Conservation (phyloP, 495 filamentous ascomycete genomes). For the Geoglossum glabrum region DNA sequence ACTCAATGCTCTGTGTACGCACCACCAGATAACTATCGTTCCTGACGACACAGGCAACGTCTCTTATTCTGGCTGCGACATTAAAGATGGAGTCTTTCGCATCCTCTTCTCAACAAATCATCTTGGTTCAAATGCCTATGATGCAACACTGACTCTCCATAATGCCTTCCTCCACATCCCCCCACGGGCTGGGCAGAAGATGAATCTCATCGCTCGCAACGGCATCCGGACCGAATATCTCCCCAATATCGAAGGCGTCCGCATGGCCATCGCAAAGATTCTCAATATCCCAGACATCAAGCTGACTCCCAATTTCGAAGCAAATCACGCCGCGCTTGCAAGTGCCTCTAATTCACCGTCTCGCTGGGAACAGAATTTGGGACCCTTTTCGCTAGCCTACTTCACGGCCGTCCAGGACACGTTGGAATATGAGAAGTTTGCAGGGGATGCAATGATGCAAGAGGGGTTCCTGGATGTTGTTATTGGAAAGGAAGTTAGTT, state of each 20-base stretch:
- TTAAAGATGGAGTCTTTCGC: not conserved
- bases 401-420: conserved; percentile 4
- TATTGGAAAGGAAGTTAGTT: conserved; percentile 8
- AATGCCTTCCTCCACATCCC: not conserved
- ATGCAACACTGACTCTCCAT: not conserved
- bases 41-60: conserved; percentile 14
- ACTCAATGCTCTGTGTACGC: not conserved
- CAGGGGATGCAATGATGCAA: conserved; percentile 12
- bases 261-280: not conserved
- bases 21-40: conserved; percentile 1
- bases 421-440: conserved; percentile 7
- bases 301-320: conserved; percentile 5
- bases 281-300: not conserved
- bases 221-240: not conserved
- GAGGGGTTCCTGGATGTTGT: conserved; percentile 12
- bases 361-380: conserved; percentile 6
- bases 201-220: not conserved
- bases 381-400: conserved; percentile 3
- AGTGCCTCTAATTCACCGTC: not conserved
- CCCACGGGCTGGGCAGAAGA: not conserved
- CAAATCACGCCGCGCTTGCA: conserved; percentile 2
- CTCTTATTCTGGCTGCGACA: not conserved
- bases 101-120: not conserved
- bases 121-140: not conserved
- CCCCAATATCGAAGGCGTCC: not conserved